phyloP scores from a whole-genome alignment of 495 filamentous ascomycete species.

The Entonaema liquescens region DNA sequence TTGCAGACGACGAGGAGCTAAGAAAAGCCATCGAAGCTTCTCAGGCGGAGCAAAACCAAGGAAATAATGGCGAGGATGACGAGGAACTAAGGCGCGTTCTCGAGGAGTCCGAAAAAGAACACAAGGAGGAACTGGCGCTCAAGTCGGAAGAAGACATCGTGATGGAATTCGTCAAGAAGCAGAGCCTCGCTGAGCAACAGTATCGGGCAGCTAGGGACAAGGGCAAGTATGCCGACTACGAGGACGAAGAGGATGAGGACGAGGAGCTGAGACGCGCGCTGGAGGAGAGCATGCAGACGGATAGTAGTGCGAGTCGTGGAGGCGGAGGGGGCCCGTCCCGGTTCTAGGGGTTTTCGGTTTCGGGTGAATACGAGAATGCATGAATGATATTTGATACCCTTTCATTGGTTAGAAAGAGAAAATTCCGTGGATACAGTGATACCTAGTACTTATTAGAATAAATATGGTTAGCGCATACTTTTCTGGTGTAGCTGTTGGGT shows the following conservation, averaged over 20 bases:
- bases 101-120: slow-evolving; percentile 56
- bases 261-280: slow-evolving; percentile 57
- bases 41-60: slow-evolving; percentile 28
- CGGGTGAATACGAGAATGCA: slow-evolving; percentile 13
- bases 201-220: slow-evolving; percentile 48
- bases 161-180: slow-evolving; percentile 79
- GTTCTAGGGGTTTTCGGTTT: slow-evolving; percentile 12
- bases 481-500: neutral
- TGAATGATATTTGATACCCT: slow-evolving; percentile 12
- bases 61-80: slow-evolving; percentile 49
- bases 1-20: slow-evolving; percentile 58
- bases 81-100: slow-evolving; percentile 55
- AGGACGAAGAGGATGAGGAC: slow-evolving; percentile 48
- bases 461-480: neutral
- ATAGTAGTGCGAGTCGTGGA: slow-evolving; percentile 5
- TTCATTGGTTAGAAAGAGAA: slow-evolving; percentile 3
- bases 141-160: slow-evolving; percentile 76
- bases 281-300: slow-evolving; percentile 56
- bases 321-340: slow-evolving; percentile 40
- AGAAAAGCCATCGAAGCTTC: slow-evolving; percentile 58
- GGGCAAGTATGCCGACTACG: slow-evolving; percentile 21
- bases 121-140: slow-evolving; percentile 51
- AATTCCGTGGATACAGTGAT: neutral
- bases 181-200: slow-evolving; percentile 74
- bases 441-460: neutral